Conservation (phyloP, 163 green algal species). For the Prototheca cutis region DNA sequence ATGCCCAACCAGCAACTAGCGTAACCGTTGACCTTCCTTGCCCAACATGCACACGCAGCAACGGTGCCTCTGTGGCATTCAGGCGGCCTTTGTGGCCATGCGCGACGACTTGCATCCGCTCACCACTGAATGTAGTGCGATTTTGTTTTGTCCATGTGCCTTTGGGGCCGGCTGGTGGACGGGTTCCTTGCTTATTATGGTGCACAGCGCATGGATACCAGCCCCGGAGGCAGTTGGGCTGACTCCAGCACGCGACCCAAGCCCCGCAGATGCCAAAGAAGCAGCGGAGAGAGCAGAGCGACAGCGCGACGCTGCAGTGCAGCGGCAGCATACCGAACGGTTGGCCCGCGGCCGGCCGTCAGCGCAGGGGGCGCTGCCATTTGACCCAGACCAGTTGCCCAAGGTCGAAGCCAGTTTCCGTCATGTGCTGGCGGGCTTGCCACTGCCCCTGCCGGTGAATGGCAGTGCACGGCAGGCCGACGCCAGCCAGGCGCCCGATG, state of each 20-base stretch:
- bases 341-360: background rate
- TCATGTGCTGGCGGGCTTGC: constrained; percentile 4
- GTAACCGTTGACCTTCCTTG: background rate
- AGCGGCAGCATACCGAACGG: background rate
- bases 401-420: constrained; percentile 18
- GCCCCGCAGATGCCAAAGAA: too few relatives aligned
- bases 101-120: constrained; percentile 32
- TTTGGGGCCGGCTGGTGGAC: background rate
- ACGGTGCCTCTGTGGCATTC: constrained; percentile 25
- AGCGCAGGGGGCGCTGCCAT: background rate
- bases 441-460: background rate
- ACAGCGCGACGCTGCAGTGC: background rate
- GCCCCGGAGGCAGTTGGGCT: background rate
- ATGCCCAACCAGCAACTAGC: background rate
- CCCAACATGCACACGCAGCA: background rate
- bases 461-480: background rate
- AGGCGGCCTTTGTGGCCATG: constrained; percentile 22
- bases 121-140: background rate
- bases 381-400: constrained; percentile 9
- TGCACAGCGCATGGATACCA: background rate
- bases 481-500: background rate
- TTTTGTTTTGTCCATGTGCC: background rate
- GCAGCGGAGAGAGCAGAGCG: too few relatives aligned
- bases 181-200: background rate
- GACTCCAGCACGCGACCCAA: too few relatives aligned